Evolutionary conservation across 1,284 basidiomycete species (phyloP).

Genomic region (Cutaneotrichosporon dermatis): DNA sequence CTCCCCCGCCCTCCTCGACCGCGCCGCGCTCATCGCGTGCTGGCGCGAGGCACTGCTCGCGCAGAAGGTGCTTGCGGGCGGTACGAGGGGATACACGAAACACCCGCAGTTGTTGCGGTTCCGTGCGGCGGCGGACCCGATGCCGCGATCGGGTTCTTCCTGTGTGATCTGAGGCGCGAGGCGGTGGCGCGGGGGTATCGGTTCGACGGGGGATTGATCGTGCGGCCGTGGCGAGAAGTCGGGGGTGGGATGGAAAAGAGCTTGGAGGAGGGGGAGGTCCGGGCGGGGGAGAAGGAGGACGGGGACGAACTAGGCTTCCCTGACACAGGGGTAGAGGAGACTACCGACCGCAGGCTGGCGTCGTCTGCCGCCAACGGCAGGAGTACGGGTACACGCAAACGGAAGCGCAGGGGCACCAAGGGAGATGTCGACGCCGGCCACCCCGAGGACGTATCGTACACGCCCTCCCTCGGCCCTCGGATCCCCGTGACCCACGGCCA

Average conservation of each 20-base stretch:
- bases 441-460: not conserved
- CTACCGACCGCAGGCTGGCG: too few species aligned
- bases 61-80: constrained; percentile 8
- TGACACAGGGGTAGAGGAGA: too few species aligned
- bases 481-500: constrained; percentile 6
- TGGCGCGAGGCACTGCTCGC: constrained; percentile 12
- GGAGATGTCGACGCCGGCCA: too few species aligned
- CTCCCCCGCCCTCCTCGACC: constrained; percentile 7
- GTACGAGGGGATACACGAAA: constrained; percentile 6
- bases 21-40: constrained; percentile 3
- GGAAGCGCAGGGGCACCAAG: too few species aligned
- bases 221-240: too few species aligned
- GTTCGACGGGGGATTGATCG: constrained; percentile 5
- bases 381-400: too few species aligned
- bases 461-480: not conserved
- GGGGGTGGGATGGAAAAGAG: too few species aligned
- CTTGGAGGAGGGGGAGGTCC: too few species aligned
- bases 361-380: too few species aligned
- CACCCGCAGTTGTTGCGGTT: constrained; percentile 10
- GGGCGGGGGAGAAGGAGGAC: too few species aligned
- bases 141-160: constrained; percentile 8
- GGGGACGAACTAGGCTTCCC: too few species aligned
- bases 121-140: not conserved
- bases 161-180: constrained; percentile 2
- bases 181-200: constrained; percentile 3